Conservation (phyloP, 2,329 filamentous ascomycete genomes). For the Colletotrichum sp. region DNA sequence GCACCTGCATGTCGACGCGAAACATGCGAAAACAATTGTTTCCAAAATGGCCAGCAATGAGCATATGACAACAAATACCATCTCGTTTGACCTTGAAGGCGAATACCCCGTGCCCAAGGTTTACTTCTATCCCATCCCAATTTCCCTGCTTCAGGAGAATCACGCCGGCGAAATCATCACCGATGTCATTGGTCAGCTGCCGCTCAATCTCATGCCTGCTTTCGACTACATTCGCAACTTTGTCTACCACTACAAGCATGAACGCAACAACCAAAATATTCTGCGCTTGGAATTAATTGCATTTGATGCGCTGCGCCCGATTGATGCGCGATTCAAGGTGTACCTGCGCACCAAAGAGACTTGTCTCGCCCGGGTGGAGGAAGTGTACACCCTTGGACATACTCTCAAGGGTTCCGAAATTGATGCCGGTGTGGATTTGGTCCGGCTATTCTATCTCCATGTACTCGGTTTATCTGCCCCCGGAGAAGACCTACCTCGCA, state of each 20-base stretch:
- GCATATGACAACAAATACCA: slow-evolving; percentile 17
- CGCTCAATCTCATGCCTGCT: slow-evolving; percentile 14
- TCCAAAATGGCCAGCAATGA: slow-evolving; percentile 5
- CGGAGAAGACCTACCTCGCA: slow-evolving; percentile 20
- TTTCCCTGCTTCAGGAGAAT: slow-evolving; percentile 13
- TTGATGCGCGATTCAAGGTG: slow-evolving; percentile 38
- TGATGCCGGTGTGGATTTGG: slow-evolving; percentile 17
- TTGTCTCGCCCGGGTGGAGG: slow-evolving; percentile 29
- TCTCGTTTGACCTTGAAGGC: slow-evolving; percentile 28
- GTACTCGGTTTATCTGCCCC: slow-evolving; percentile 20
- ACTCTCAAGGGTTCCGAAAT: slow-evolving; percentile 1
- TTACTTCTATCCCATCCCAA: slow-evolving; percentile 30
- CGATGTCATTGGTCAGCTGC: background rate
- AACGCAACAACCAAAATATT: background rate
- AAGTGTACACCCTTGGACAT: slow-evolving; percentile 28
- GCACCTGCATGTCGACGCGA: slow-evolving; percentile 12
- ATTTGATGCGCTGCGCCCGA: slow-evolving; percentile 32
- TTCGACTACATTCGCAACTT: slow-evolving; percentile 19
- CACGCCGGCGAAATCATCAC: slow-evolving; percentile 7
- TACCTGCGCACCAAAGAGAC: slow-evolving; percentile 37
- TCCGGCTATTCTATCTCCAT: slow-evolving; percentile 24
- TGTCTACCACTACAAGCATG: background rate
- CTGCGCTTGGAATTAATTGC: slow-evolving; percentile 31
- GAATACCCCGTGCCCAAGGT: slow-evolving; percentile 22
- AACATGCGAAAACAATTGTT: background rate